Percentiles rank a stretch among this genome's conserved stretches.
Conservation (phyloP, 768 basidiomycete species). For the Serendipita sp. region DNA sequence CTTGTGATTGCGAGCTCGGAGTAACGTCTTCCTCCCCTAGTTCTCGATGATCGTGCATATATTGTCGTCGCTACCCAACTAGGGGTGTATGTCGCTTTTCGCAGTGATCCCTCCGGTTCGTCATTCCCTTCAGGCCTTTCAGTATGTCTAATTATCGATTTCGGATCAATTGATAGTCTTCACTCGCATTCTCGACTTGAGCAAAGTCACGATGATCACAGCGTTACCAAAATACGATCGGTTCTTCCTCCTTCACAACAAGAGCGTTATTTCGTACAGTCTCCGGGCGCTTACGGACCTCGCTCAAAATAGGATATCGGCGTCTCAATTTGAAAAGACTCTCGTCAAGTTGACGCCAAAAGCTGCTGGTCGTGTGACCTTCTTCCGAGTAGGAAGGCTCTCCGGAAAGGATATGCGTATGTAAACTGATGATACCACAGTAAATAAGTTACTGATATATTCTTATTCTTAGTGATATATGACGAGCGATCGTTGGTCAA, state of each 20-base stretch:
- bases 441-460: neutral
- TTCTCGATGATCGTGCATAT: slow-evolving; percentile 34
- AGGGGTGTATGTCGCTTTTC: slow-evolving; percentile 53
- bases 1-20: neutral
- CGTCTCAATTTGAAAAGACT: slow-evolving; percentile 35
- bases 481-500: slow-evolving; percentile 11
- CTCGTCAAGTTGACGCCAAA: slow-evolving; percentile 42
- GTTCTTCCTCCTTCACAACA: slow-evolving; percentile 49
- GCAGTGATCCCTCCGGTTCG: slow-evolving; percentile 37
- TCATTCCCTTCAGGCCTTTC: neutral
- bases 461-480: slow-evolving; percentile 38
- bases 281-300: slow-evolving; percentile 53
- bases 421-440: neutral
- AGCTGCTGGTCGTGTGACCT: slow-evolving; percentile 36
- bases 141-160: neutral
- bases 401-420: slow-evolving; percentile 41
- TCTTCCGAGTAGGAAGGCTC: slow-evolving; percentile 42
- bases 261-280: slow-evolving; percentile 45
- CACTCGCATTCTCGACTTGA: slow-evolving; percentile 26
- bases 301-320: slow-evolving; percentile 32
- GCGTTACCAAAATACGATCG: slow-evolving; percentile 47
- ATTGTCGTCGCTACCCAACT: slow-evolving; percentile 47
- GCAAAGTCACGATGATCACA: slow-evolving; percentile 36
- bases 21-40: slow-evolving; percentile 20
- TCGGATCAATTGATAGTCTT: neutral